phyloP scores from a whole-genome alignment of 768 basidiomycete species.

The Punctularia strigosozonata region DNA sequence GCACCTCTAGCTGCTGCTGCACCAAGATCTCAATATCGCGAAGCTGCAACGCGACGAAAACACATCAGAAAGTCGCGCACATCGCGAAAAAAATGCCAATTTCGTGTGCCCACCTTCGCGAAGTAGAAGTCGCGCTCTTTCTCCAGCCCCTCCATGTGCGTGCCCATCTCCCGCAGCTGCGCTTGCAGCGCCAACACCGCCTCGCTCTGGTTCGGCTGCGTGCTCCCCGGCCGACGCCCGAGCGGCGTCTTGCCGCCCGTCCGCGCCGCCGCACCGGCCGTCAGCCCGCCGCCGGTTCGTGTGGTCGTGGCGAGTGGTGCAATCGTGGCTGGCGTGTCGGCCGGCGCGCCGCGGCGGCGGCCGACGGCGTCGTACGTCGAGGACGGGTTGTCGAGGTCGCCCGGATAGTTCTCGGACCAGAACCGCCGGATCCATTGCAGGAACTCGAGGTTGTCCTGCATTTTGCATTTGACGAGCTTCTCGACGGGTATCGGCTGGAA shows the following conservation, averaged over 20 bases:
- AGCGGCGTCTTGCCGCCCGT: slow-evolving; percentile 67
- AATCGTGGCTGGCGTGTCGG: slow-evolving; percentile 71
- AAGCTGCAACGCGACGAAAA: slow-evolving; percentile 38
- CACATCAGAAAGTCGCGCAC: slow-evolving; percentile 4
- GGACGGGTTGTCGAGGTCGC: too few species aligned
- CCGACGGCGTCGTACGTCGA: slow-evolving; percentile 80
- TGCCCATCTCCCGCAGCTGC: slow-evolving; percentile 74
- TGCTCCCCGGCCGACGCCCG: slow-evolving; percentile 49
- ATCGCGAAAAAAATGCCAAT: not conserved
- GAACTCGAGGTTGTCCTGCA: slow-evolving; percentile 99
- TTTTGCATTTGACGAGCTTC: slow-evolving; percentile 92
- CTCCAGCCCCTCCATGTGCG: slow-evolving; percentile 82
- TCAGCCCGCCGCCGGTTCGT: slow-evolving; percentile 19
- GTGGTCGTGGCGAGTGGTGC: slow-evolving; percentile 43
- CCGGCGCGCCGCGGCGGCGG: slow-evolving; percentile 65
- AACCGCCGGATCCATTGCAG: slow-evolving; percentile 94
- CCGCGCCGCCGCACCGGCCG: slow-evolving; percentile 26
- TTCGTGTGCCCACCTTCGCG: slow-evolving; percentile 60
- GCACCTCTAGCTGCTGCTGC: slow-evolving; percentile 60
- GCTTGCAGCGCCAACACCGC: slow-evolving; percentile 54
- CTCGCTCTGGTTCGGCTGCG: slow-evolving; percentile 59
- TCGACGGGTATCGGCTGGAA: slow-evolving; percentile 89
- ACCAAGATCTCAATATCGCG: slow-evolving; percentile 94
- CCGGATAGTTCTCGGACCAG: slow-evolving; percentile 89
- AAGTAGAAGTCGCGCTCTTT: slow-evolving; percentile 99